A percentile compares a stretch with the other conserved stretches of the same genome.
Conservation (phyloP, 208 protist genomes). For the Leishmania tarentolae region DNA sequence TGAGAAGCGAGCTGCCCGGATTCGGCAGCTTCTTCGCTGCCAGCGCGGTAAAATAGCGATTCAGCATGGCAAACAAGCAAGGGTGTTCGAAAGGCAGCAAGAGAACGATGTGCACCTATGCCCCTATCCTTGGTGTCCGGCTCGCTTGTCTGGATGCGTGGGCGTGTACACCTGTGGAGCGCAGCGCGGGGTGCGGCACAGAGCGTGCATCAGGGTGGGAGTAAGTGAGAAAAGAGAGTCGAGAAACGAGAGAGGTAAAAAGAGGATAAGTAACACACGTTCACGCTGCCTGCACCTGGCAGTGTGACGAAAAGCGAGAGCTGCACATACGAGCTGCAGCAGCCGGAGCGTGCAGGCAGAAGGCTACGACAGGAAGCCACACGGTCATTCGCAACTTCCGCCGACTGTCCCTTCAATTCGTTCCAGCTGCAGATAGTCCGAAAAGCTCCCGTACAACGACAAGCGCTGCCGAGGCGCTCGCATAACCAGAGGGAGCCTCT, state of each 20-base stretch:
- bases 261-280: too few species aligned
- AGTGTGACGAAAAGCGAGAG: background rate
- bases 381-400: background rate
- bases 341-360: too few species aligned
- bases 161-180: background rate
- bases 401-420: background rate
- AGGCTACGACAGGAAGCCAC: background rate
- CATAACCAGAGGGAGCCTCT: too few species aligned
- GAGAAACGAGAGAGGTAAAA: background rate
- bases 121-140: background rate
- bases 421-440: background rate
- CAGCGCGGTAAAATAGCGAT: constrained; percentile 9
- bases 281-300: background rate
- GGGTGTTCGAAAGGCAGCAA: background rate
- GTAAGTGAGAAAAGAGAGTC: background rate
- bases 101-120: background rate
- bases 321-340: background rate
- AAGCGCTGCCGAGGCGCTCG: background rate
- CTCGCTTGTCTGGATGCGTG: background rate
- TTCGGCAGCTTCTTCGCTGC: constrained; percentile 31
- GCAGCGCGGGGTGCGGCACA: background rate
- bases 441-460: background rate
- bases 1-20: constrained; percentile 69
- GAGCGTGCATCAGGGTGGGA: background rate
- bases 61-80: constrained; percentile 13